These are phyloP conservation scores for Tagetes patula DNA, from an alignment of 129 eudicot genomes.

Conservation along the genomic window DNA sequence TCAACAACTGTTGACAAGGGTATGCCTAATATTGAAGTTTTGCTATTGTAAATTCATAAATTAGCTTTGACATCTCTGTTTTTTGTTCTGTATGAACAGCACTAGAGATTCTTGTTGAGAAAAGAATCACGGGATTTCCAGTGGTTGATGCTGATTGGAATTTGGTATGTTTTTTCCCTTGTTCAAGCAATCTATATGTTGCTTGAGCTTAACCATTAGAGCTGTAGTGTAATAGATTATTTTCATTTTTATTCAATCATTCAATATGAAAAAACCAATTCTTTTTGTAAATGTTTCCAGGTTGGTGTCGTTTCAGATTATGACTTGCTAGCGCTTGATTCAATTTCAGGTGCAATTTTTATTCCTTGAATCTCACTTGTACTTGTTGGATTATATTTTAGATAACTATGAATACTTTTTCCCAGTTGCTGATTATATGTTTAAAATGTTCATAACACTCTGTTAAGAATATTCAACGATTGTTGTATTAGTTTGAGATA, in stretches of 20 bases:
- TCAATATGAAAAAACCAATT: background rate
- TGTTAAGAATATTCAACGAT: constrained; percentile 7
- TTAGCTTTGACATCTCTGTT: constrained; percentile 1
- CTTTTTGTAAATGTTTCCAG: constrained; percentile 46
- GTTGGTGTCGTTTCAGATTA: constrained; percentile 96
- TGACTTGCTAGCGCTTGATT: constrained; percentile 91
- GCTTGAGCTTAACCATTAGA: constrained; percentile 7
- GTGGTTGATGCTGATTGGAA: constrained; percentile 80
- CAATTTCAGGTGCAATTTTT: constrained; percentile 63
- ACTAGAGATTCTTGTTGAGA: constrained; percentile 66
- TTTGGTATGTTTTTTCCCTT: constrained; percentile 45
- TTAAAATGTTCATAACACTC: background rate
- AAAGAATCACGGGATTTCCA: constrained; percentile 83
- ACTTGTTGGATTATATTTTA: constrained; percentile 8
- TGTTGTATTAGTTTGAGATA: constrained; percentile 12
- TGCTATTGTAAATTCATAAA: constrained; percentile 4
- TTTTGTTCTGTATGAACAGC: constrained; percentile 43
- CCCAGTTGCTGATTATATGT: background rate
- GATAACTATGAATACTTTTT: constrained; percentile 3
- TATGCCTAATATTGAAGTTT: constrained; percentile 29
- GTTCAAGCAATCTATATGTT: constrained; percentile 5
- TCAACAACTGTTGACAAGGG: constrained; percentile 84
- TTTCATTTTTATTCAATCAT: constrained; percentile 6
- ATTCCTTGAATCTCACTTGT: constrained; percentile 12
- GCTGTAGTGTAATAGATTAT: constrained; percentile 6